A percentile compares a stretch with the other conserved stretches of the same genome.
Conservation (phyloP, 2,329 filamentous ascomycete genomes). For the Aspergillus costaricaensis region DNA sequence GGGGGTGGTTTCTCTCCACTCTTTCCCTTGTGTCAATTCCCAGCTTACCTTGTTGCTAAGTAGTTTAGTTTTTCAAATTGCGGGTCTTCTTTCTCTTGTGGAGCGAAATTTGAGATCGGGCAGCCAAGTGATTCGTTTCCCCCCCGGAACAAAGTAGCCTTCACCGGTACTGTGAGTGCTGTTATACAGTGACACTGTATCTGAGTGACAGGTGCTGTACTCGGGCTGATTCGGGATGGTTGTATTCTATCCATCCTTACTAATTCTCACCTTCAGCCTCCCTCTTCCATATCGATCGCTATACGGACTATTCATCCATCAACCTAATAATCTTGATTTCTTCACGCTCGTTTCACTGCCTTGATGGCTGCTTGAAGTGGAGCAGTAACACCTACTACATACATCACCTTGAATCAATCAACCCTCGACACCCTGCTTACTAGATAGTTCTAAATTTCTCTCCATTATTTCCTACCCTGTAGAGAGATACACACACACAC, state of each 20-base stretch:
- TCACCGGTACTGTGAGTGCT: conserved; percentile 13
- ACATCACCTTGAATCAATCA: background rate
- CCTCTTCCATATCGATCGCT: no score
- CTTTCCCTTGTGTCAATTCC: conserved; percentile 4
- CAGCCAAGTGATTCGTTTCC: conserved; percentile 15
- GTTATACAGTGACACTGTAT: conserved; percentile 18
- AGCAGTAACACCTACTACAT: background rate
- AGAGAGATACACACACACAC: background rate
- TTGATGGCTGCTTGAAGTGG: background rate
- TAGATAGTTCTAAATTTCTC: background rate
- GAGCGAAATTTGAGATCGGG: conserved; percentile 12
- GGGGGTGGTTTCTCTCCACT: no score
- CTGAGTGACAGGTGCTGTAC: conserved; percentile 16
- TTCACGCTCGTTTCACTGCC: background rate
- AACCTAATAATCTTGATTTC: background rate
- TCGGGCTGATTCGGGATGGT: conserved; percentile 14
- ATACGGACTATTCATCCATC: background rate
- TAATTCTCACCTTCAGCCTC: background rate
- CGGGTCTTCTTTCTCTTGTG: conserved; percentile 2
- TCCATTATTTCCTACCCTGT: background rate
- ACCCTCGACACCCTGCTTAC: background rate
- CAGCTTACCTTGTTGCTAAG: background rate
- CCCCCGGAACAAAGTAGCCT: background rate
- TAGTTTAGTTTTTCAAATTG: background rate
- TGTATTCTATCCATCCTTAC: background rate